phyloP scores from a whole-genome alignment of 176 grass and related monocot genomes.

The Elaeis guineensis region DNA sequence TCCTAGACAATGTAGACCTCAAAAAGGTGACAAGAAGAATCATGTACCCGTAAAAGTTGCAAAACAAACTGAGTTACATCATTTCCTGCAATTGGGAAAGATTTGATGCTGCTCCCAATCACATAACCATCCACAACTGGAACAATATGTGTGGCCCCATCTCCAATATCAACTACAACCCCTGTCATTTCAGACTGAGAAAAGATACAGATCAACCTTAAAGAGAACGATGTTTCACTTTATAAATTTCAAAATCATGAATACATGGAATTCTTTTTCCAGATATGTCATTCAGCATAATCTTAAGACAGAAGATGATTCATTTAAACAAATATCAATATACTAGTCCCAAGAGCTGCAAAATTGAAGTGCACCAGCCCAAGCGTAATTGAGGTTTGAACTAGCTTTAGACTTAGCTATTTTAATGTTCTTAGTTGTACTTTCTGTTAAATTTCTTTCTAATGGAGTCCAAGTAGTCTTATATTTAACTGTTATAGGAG shows the following conservation, averaged over 20 bases:
- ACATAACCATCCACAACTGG: conserved; percentile 97
- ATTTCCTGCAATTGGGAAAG: conserved; percentile 80
- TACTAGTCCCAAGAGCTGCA: no score
- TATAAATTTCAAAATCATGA: conserved; percentile 1
- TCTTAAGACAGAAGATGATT: not conserved
- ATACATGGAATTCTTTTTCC: not conserved
- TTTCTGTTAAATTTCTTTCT: no score
- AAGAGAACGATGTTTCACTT: conserved; percentile 8
- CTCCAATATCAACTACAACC: conserved; percentile 95
- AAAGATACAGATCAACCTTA: conserved; percentile 48
- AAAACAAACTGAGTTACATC: conserved; percentile 74
- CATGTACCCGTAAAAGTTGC: conserved; percentile 79
- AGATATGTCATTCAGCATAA: not conserved
- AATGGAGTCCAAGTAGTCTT: no score
- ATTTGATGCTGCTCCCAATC: conserved; percentile 97
- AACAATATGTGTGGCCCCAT: conserved; percentile 78
- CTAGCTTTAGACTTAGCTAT: no score
- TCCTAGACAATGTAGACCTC: not conserved
- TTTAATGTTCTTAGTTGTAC: no score
- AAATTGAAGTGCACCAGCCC: no score
- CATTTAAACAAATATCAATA: not conserved
- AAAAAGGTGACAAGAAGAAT: conserved; percentile 15
- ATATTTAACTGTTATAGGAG: no score
- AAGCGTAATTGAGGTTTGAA: no score
- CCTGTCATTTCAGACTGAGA: conserved; percentile 99